Conservation (phyloP, 345 rosid genomes). For the Pistacia atlantica region DNA sequence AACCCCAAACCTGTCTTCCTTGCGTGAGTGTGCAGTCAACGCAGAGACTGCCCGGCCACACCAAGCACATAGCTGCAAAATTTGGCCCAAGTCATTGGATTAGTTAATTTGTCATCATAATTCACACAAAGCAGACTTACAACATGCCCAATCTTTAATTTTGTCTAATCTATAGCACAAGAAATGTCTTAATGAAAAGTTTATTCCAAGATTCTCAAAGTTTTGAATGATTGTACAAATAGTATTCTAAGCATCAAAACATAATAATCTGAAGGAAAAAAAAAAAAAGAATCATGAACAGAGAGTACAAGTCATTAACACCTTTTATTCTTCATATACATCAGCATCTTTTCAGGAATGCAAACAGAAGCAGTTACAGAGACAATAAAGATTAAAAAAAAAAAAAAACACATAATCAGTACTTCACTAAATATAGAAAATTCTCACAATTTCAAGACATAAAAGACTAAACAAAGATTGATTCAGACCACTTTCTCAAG, state of each 20-base stretch:
- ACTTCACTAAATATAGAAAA: not conserved
- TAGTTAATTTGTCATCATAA: not conserved
- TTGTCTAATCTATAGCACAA: not conserved
- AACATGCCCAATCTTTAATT: not conserved
- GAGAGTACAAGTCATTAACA: not conserved
- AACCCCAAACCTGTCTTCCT: conserved; percentile 87
- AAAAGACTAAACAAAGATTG: not conserved
- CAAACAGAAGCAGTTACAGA: not conserved
- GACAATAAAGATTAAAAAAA: not conserved
- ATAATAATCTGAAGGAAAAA: not conserved
- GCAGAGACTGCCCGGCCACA: conserved; percentile 68
- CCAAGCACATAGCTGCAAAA: conserved; percentile 77
- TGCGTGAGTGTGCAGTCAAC: conserved; percentile 70
- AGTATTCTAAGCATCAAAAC: not conserved
- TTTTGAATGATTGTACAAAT: not conserved
- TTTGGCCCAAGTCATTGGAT: conserved; percentile 5
- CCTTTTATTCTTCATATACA: not conserved
- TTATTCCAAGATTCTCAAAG: not conserved
- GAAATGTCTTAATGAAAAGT: not conserved
- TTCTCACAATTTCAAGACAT: not conserved
- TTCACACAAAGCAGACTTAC: not conserved
- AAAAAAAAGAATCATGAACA: not conserved
- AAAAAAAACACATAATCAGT: not conserved
- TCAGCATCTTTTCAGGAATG: not conserved
- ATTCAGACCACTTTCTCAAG: not conserved